Percentiles rank a stretch among this genome's conserved stretches.
Conservation (phyloP, 768 basidiomycete species). For the Gyrodon lividus region DNA sequence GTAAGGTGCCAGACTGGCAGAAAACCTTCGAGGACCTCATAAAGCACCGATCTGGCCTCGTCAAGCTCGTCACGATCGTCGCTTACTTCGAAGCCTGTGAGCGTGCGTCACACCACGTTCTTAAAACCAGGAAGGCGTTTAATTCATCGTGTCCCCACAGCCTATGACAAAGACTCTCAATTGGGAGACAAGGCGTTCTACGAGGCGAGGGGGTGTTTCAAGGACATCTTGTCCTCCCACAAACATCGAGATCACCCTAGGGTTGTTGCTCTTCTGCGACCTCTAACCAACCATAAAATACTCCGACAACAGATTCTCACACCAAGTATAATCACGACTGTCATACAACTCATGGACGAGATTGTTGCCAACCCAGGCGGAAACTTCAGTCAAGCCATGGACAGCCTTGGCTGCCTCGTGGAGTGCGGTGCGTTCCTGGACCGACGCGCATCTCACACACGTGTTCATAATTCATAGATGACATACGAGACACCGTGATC, state of each 20-base stretch:
- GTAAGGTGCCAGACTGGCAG: background rate
- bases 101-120: background rate
- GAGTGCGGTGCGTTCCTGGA: slow-evolving; percentile 12
- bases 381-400: slow-evolving; percentile 22
- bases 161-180: background rate
- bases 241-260: slow-evolving; percentile 19
- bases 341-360: slow-evolving; percentile 15
- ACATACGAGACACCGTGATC: slow-evolving; percentile 8
- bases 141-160: background rate
- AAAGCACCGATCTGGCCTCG: background rate
- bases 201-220: slow-evolving; percentile 16
- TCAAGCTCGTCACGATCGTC: background rate
- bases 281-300: slow-evolving; percentile 16
- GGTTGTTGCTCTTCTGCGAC: slow-evolving; percentile 22
- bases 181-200: slow-evolving; percentile 4
- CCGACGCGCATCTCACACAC: background rate
- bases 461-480: slow-evolving; percentile 5
- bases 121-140: too few species aligned
- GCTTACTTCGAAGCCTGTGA: slow-evolving; percentile 1
- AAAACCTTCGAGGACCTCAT: background rate
- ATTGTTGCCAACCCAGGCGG: background rate
- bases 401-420: slow-evolving; percentile 18
- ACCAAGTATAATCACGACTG: slow-evolving; percentile 4
- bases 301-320: slow-evolving; percentile 18
- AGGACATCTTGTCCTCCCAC: slow-evolving; percentile 8